Base-by-base conservation (phyloP, 2,329 filamentous ascomycete genomes). In the Pseudomassariella vexata region DNA sequence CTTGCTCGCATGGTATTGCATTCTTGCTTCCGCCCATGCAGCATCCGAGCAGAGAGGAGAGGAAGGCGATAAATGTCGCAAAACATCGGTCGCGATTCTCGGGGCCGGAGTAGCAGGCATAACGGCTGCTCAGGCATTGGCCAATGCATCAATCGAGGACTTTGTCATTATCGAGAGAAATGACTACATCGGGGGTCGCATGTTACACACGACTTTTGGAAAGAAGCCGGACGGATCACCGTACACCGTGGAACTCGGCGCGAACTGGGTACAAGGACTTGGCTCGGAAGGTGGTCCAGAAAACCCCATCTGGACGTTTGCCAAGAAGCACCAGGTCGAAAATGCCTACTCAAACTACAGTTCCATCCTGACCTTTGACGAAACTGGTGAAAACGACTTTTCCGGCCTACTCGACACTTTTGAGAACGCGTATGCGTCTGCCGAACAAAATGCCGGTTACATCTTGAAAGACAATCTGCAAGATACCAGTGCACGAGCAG, bases 81-180 rank as follows among this genome's bases (percentile, higher is more conserved):
- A 50, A 36, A 63, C 62, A 2, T 55, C 55, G 31, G 61, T 66
- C 6, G 58, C 55, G 5, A 56, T 68, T 18, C 53, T 68, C 22
- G 78, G 78, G 20, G 78, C 69, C 10, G 79, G 78, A 9, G 70
- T 77, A 33, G 68, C 77, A 1, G 78, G 78, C 5, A 73, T 82
- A 24, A 73, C 77, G 9, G 75, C 78, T 10, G 77, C 77, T 12
- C 76, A 83, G 63, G 66, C 77, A 3, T 52, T 84, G 5, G 54
- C 64, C 4, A 79, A 83, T 32, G 65, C 68, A 3, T 80, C 75
- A 0, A 58, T 83, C 6, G 58, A 64, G 0, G 77, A 84, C 37
- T 83, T 84, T 37, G 31, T 83, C 9, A 76, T 84, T 28, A 52
- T 84, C 3, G 79, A 84, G 37, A 74, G 77, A 37, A 76, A 77